These are phyloP conservation scores for Monosporascus sp. DNA, from an alignment of 2,329 filamentous ascomycete genomes.

Conservation along the genomic window DNA sequence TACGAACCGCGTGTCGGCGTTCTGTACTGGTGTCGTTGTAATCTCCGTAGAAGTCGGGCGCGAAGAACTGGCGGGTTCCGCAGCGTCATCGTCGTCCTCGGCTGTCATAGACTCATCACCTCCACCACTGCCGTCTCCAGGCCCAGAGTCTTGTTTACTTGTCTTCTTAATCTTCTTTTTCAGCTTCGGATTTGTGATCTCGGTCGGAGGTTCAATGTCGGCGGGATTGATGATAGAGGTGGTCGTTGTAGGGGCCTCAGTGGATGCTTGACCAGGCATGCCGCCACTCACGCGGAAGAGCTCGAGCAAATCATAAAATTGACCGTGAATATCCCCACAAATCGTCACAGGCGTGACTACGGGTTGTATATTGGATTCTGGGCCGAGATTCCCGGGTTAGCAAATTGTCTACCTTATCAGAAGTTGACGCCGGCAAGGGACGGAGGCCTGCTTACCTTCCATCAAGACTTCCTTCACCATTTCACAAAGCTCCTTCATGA, in stretches of 20 bases:
- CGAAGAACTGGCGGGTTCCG: slow-evolving; percentile 29
- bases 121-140: slow-evolving; percentile 44
- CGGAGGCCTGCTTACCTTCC: slow-evolving; percentile 62
- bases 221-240: slow-evolving; percentile 79
- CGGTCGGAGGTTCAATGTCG: slow-evolving; percentile 84
- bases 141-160: slow-evolving; percentile 36
- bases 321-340: slow-evolving; percentile 96
- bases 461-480: slow-evolving; percentile 98
- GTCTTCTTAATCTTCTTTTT: slow-evolving; percentile 76
- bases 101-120: slow-evolving; percentile 41
- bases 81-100: slow-evolving; percentile 42
- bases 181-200: slow-evolving; percentile 82
- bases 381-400: neutral
- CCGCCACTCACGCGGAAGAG: slow-evolving; percentile 94
- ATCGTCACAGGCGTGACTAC: slow-evolving; percentile 94
- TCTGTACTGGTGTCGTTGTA: slow-evolving; percentile 10
- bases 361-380: slow-evolving; percentile 98
- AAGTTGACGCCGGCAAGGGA: neutral
- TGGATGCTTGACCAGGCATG: slow-evolving; percentile 80
- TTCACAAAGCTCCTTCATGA: slow-evolving; percentile 99
- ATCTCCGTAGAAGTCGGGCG: slow-evolving; percentile 23
- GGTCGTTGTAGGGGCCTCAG: slow-evolving; percentile 62
- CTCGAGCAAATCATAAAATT: slow-evolving; percentile 97
- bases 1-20: slow-evolving; percentile 51
- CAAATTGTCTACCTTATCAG: neutral